phyloP scores from a whole-genome alignment of 257 asterid species.

The Apocynum venetum region DNA sequence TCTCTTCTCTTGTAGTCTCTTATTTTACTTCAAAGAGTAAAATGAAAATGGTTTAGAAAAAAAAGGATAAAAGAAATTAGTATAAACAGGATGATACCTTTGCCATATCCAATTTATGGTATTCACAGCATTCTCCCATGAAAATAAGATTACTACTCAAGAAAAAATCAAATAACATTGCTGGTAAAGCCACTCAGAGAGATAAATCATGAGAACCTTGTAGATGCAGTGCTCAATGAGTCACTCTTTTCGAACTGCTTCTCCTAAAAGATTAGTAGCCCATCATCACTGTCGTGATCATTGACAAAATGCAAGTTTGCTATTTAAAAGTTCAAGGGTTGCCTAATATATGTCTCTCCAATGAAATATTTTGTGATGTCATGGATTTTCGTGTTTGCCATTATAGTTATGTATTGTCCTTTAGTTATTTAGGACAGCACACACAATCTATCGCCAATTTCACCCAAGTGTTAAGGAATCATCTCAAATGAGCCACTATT shows the following conservation, averaged over 20 bases:
- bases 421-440: not conserved
- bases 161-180: not conserved
- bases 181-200: not conserved
- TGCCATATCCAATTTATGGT: not conserved
- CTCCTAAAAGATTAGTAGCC: not conserved
- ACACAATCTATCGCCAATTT: not conserved
- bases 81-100: not conserved
- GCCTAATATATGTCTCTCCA: not conserved
- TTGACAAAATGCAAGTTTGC: not conserved
- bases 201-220: not conserved
- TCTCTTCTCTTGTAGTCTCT: not conserved
- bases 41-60: not conserved
- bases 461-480: not conserved
- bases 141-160: not conserved
- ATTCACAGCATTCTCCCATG: not conserved
- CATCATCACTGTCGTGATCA: not conserved
- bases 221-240: not conserved
- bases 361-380: not conserved
- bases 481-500: not conserved
- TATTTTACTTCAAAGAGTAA: not conserved
- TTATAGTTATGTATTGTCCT: not conserved
- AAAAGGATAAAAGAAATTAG: slow-evolving; percentile 1
- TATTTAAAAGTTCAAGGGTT: not conserved
- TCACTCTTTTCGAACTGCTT: not conserved
- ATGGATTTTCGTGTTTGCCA: not conserved